Evolutionary conservation across 306 rosid species (phyloP).

Genomic region (Prunus mume): DNA sequence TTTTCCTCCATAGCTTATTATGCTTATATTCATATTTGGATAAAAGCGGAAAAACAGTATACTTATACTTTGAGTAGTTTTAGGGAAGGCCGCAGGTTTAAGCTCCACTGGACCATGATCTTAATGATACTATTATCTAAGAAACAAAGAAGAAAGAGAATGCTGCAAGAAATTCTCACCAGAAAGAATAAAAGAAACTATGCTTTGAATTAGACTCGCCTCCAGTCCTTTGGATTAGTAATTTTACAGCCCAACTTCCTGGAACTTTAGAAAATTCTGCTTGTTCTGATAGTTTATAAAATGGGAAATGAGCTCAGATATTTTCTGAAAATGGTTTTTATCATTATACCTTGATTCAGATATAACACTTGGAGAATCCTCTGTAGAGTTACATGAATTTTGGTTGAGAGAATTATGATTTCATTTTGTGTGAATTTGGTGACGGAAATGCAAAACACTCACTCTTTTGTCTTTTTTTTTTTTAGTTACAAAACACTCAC

Average conservation of each 20-base stretch:
- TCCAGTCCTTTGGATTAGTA: not conserved
- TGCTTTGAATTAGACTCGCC: not conserved
- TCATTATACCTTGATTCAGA: not conserved
- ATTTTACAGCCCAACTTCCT: not conserved
- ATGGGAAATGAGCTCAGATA: not conserved
- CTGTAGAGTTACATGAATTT: not conserved
- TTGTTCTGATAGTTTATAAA: not conserved
- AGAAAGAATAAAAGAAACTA: not conserved
- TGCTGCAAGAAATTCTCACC: not conserved
- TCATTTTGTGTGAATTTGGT: not conserved
- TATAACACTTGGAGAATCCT: not conserved
- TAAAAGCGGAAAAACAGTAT: not conserved
- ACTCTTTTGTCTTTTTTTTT: too few relatives aligned
- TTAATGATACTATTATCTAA: not conserved
- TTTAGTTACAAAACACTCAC: not conserved
- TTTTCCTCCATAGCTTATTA: conserved; percentile 10
- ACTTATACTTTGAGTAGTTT: not conserved
- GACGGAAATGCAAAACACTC: not conserved
- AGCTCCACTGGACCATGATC: not conserved
- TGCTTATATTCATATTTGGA: not conserved
- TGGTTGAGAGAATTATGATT: not conserved
- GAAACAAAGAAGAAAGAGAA: not conserved
- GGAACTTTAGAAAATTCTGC: too few relatives aligned
- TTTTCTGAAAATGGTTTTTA: not conserved
- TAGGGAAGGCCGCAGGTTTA: not conserved